Conservation (phyloP, 495 filamentous ascomycete genomes). For the Aspergillus homomorphus region DNA sequence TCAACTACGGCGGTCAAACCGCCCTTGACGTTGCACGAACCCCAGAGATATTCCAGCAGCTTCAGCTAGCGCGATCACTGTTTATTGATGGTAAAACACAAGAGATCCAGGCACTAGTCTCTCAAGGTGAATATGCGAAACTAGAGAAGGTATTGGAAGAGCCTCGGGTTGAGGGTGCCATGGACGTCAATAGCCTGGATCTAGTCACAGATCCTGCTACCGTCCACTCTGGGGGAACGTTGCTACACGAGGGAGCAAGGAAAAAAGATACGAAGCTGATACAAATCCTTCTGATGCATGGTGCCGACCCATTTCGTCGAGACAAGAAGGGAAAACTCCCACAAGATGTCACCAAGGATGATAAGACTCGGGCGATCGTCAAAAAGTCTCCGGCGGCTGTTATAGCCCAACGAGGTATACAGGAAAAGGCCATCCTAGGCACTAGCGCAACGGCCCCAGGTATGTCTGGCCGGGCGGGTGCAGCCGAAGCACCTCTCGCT, state of each 20-base stretch:
- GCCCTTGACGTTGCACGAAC: constrained; percentile 85
- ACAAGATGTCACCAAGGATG: constrained; percentile 96
- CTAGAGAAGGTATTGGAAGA: constrained; percentile 80
- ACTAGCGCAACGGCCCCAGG: constrained; percentile 58
- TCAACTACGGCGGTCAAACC: constrained; percentile 85
- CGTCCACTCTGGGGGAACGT: constrained; percentile 72
- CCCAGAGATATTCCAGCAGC: constrained; percentile 90
- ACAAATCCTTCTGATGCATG: constrained; percentile 85
- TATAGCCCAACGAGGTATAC: constrained; percentile 90
- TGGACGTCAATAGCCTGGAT: constrained; percentile 89
- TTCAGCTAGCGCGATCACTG: constrained; percentile 85
- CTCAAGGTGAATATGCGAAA: constrained; percentile 66
- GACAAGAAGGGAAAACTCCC: constrained; percentile 94
- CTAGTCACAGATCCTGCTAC: constrained; percentile 78
- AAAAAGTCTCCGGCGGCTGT: constrained; percentile 94
- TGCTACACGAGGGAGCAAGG: constrained; percentile 90
- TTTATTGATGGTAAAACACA: constrained; percentile 84
- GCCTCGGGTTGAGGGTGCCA: constrained; percentile 72
- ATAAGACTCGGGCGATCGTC: constrained; percentile 76
- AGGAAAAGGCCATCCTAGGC: constrained; percentile 92
- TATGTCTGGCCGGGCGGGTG: constrained; percentile 46
- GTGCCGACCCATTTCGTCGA: constrained; percentile 93
- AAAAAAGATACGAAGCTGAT: constrained; percentile 81
- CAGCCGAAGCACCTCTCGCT: constrained; percentile 61
- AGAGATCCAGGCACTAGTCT: constrained; percentile 74